Percentiles rank a stretch among this genome's conserved stretches.
Conservation (phyloP, 352 stramenopile species). For the Phytopythium boreale region DNA sequence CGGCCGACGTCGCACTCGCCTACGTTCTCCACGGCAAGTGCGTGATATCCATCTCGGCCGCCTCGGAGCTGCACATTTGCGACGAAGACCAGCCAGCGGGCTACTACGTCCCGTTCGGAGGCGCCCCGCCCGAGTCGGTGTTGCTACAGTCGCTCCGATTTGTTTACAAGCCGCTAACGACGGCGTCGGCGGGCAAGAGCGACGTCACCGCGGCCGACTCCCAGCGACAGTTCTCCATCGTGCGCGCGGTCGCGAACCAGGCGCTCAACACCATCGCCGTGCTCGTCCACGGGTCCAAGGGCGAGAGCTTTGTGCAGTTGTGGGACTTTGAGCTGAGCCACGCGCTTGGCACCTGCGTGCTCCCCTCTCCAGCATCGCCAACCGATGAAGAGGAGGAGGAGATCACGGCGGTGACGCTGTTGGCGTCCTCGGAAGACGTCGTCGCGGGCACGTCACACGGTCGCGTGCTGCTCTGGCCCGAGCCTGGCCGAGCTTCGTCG, state of each 20-base stretch:
- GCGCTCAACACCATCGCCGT: constrained; percentile 46
- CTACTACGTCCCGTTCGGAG: constrained; percentile 69
- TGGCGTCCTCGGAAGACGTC: constrained; percentile 41
- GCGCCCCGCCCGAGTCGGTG: constrained; percentile 48
- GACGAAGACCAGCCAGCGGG: constrained; percentile 70
- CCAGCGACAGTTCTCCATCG: constrained; percentile 30
- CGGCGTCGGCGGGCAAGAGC: background rate
- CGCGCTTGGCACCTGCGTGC: constrained; percentile 53
- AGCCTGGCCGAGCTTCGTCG: background rate
- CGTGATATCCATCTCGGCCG: constrained; percentile 57
- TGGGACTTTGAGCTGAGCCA: constrained; percentile 76
- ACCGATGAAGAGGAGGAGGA: constrained; percentile 18
- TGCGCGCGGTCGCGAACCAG: constrained; percentile 50
- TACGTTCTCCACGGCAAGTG: constrained; percentile 64
- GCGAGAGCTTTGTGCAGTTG: constrained; percentile 66
- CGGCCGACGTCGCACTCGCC: constrained; percentile 41
- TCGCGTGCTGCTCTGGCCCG: constrained; percentile 46
- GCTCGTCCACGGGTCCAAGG: constrained; percentile 28
- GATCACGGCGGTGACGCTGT: constrained; percentile 58
- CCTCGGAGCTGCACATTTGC: constrained; percentile 60
- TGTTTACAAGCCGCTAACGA: background rate
- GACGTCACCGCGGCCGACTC: background rate
- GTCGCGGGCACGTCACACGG: constrained; percentile 46
- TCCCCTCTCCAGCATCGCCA: constrained; percentile 4
- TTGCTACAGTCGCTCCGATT: constrained; percentile 56